Percentiles rank a stretch among this genome's conserved stretches.
These are phyloP conservation scores for Posidonia australis DNA, from an alignment of 106 monocot genomes.

Conservation along the genomic window DNA sequence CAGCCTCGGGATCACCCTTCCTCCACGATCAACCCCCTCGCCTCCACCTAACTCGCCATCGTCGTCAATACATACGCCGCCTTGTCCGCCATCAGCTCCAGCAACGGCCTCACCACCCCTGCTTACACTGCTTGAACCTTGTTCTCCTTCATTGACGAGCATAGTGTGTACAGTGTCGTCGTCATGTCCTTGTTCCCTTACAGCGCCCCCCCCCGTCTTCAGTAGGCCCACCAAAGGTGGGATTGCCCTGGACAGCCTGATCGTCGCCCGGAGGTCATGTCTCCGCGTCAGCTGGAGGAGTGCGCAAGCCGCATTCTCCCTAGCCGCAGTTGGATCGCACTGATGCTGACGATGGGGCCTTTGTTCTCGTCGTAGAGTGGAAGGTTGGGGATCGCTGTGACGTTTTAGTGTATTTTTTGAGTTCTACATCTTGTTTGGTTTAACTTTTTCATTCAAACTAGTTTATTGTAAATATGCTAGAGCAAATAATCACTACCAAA, in stretches of 20 bases:
- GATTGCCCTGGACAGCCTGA: conserved; percentile 70
- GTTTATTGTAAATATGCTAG: too few species aligned
- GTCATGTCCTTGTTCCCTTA: conserved; percentile 66
- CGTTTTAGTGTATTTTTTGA: too few species aligned
- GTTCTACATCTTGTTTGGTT: too few species aligned
- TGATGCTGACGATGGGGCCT: conserved; percentile 39
- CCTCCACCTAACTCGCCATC: not conserved
- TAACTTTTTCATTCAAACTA: too few species aligned
- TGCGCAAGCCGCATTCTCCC: conserved; percentile 7
- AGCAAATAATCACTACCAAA: too few species aligned
- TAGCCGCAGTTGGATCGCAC: conserved; percentile 6
- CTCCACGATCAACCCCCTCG: conserved; percentile 12
- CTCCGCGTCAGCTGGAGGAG: conserved; percentile 55
- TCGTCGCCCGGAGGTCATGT: conserved; percentile 31
- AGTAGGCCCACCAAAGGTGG: conserved; percentile 51
- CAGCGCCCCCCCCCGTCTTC: conserved; percentile 8
- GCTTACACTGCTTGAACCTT: conserved; percentile 6
- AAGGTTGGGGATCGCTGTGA: conserved; percentile 17
- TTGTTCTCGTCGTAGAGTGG: conserved; percentile 62
- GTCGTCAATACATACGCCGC: not conserved
- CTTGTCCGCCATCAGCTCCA: conserved; percentile 68
- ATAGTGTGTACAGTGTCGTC: conserved; percentile 56
- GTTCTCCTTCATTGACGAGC: conserved; percentile 13
- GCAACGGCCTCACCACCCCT: conserved; percentile 45
- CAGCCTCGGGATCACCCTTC: conserved; percentile 64